Percentiles rank a stretch among this genome's conserved stretches.
Conservation (phyloP, 169 alveolate species). For the Cryptosporidium viatorum region DNA sequence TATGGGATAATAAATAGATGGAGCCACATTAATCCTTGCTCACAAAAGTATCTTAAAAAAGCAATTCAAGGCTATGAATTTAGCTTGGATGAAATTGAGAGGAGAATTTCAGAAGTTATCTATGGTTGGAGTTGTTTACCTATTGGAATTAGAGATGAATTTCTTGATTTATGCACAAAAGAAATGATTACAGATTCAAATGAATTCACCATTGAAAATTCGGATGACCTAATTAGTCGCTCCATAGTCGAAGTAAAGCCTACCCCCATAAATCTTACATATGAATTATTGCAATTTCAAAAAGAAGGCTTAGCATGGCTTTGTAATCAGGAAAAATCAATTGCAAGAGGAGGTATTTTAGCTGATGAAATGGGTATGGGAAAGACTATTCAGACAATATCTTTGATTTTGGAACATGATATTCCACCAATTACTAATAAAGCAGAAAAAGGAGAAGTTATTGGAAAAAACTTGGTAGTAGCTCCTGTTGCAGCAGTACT, state of each 20-base stretch:
- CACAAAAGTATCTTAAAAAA: slow-evolving; percentile 45
- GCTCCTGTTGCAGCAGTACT: slow-evolving; percentile 87
- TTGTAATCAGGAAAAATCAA: slow-evolving; percentile 82
- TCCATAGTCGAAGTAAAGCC: slow-evolving; percentile 17
- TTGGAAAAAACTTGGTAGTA: slow-evolving; percentile 82
- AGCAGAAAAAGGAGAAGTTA: slow-evolving; percentile 52
- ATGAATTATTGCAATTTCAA: slow-evolving; percentile 74
- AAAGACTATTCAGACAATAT: slow-evolving; percentile 82
- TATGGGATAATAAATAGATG: slow-evolving; percentile 75
- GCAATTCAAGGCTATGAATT: slow-evolving; percentile 41
- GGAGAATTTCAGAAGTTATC: slow-evolving; percentile 8
- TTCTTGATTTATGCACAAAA: slow-evolving; percentile 23
- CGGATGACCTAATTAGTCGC: slow-evolving; percentile 34
- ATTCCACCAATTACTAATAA: slow-evolving; percentile 21
- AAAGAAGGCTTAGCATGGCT: slow-evolving; percentile 86
- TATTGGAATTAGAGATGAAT: slow-evolving; percentile 42
- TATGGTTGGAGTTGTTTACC: slow-evolving; percentile 57
- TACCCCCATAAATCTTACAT: slow-evolving; percentile 76
- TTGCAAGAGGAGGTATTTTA: slow-evolving; percentile 82
- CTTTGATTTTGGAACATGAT: slow-evolving; percentile 80
- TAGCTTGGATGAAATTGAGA: slow-evolving; percentile 5
- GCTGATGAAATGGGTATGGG: slow-evolving; percentile 93
- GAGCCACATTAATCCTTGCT: slow-evolving; percentile 48
- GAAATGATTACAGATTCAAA: slow-evolving; percentile 13
- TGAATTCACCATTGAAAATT: slow-evolving; percentile 5